Percentiles rank a stretch among this genome's conserved stretches.
These are phyloP conservation scores for Echinosophora koreensis DNA, from an alignment of 306 rosid genomes.

Conservation along the genomic window DNA sequence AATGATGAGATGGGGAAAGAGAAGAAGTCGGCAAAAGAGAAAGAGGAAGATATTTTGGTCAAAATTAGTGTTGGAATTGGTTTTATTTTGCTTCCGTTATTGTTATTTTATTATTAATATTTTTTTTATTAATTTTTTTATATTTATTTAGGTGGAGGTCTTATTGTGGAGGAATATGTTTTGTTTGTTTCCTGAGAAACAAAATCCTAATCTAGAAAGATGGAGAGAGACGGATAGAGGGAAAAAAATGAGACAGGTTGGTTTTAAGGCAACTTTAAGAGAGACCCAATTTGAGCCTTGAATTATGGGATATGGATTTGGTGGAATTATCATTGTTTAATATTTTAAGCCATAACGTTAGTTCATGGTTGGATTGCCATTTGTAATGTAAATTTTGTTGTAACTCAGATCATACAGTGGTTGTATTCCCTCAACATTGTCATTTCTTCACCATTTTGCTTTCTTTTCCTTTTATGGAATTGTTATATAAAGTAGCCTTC, in stretches of 20 bases:
- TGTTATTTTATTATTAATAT: not conserved
- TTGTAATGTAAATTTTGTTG: constrained; percentile 25
- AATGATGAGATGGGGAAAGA: constrained; percentile 13
- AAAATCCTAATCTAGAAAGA: not conserved
- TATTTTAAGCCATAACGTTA: constrained; percentile 33
- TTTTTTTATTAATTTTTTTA: not conserved
- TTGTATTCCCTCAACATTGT: too few species aligned
- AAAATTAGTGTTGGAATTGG: constrained; percentile 25
- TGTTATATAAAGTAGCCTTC: too few species aligned
- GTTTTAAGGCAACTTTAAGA: not conserved
- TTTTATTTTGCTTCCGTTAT: not conserved
- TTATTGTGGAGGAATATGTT: constrained; percentile 17
- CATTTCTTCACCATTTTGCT: constrained; percentile 30
- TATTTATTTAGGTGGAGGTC: too few species aligned
- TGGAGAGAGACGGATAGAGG: not conserved
- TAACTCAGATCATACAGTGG: constrained; percentile 32
- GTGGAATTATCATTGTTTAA: constrained; percentile 38
- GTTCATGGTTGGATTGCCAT: constrained; percentile 1
- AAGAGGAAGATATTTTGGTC: constrained; percentile 37
- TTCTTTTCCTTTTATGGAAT: too few species aligned
- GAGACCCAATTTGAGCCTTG: constrained; percentile 26
- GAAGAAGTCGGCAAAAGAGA: constrained; percentile 24
- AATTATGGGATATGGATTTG: constrained; percentile 21
- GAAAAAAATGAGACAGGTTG: too few species aligned
- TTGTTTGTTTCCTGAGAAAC: constrained; percentile 19